Conservation (phyloP, 2,329 filamentous ascomycete genomes). For the Scortechinia acanthostroma region DNA sequence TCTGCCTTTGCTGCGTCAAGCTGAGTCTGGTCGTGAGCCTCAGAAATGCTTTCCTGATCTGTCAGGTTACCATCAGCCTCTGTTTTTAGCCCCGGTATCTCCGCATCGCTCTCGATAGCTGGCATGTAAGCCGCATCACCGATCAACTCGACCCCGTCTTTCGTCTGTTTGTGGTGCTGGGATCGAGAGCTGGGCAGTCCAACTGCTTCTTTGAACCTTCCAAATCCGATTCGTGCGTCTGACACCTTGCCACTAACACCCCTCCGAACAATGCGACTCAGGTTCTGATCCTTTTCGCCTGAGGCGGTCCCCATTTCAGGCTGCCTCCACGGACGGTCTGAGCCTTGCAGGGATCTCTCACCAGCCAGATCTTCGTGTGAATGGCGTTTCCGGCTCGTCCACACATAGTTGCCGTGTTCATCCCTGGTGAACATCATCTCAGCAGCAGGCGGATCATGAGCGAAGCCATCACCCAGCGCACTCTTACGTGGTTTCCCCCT, state of each 20-base stretch:
- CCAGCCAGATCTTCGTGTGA: not conserved
- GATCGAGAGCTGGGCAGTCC: not conserved
- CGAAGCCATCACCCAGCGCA: not conserved
- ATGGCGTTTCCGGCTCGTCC: not conserved
- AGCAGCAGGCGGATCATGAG: not conserved
- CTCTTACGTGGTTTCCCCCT: conserved; percentile 53
- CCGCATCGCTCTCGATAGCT: not conserved
- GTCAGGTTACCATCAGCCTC: no score
- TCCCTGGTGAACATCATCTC: conserved; percentile 2
- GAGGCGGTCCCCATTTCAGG: not conserved
- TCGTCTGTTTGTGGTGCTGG: not conserved
- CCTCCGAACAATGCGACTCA: not conserved
- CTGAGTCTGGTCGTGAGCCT: not conserved
- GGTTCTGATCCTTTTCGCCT: not conserved
- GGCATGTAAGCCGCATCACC: not conserved
- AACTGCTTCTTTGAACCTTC: not conserved
- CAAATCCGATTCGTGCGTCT: not conserved
- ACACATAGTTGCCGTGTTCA: not conserved
- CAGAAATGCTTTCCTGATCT: no score
- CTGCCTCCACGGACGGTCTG: not conserved
- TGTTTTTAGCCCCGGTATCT: no score
- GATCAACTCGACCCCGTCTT: not conserved
- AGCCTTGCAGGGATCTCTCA: not conserved
- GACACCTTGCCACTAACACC: not conserved
- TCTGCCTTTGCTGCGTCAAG: not conserved